phyloP scores from a whole-genome alignment of 2,329 filamentous ascomycete genomes.

The Rutstroemia sp. region DNA sequence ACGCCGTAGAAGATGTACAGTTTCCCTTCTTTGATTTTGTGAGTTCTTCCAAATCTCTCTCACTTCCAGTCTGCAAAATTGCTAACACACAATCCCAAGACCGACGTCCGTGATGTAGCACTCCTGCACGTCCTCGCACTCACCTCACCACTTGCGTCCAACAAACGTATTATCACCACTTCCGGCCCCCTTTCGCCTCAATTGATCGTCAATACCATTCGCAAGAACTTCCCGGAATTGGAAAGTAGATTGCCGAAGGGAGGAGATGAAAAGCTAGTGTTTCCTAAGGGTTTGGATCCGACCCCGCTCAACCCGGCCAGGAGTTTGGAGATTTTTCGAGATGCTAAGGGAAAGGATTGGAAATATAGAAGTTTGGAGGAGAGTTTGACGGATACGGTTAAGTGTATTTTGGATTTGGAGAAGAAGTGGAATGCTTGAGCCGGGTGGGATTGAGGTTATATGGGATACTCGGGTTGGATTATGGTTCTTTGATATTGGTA shows the following conservation, averaged over 20 bases:
- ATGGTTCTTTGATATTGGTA: background rate
- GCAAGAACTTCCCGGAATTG: slow-evolving; percentile 44
- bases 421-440: slow-evolving; percentile 11
- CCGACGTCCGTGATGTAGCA: slow-evolving; percentile 51
- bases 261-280: slow-evolving; percentile 28
- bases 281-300: slow-evolving; percentile 19
- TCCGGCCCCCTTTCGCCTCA: slow-evolving; percentile 52
- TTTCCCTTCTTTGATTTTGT: slow-evolving; percentile 18
- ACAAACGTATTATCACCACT: slow-evolving; percentile 52
- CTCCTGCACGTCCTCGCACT: slow-evolving; percentile 51
- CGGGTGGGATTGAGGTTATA: background rate
- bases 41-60: slow-evolving; percentile 7
- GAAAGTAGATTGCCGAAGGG: slow-evolving; percentile 36
- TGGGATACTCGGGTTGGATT: background rate
- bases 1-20: slow-evolving; percentile 11
- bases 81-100: background rate
- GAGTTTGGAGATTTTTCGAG: slow-evolving; percentile 12
- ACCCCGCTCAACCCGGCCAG: slow-evolving; percentile 20
- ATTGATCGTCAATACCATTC: slow-evolving; percentile 46
- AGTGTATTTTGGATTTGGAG: slow-evolving; percentile 23
- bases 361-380: slow-evolving; percentile 24
- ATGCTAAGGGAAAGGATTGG: slow-evolving; percentile 12
- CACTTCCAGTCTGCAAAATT: too few species aligned
- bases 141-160: slow-evolving; percentile 45
- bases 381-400: slow-evolving; percentile 24